These are phyloP conservation scores for Inga leiocalycina DNA, from an alignment of 306 rosid species.

Conservation along the genomic window DNA sequence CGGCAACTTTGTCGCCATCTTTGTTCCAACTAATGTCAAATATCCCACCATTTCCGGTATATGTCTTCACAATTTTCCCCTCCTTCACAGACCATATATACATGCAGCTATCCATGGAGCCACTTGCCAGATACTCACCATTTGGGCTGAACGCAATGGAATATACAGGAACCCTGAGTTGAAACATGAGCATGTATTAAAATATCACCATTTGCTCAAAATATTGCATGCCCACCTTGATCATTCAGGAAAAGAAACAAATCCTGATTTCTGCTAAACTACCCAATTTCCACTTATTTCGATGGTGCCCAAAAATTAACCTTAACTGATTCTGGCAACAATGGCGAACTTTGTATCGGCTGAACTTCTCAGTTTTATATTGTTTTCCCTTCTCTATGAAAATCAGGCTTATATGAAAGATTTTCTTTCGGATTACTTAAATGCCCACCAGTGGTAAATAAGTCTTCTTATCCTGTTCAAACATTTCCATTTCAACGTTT, in stretches of 20 bases:
- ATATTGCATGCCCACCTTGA: background rate
- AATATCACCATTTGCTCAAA: background rate
- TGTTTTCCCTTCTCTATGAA: background rate
- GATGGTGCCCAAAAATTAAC: background rate
- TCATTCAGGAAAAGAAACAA: background rate
- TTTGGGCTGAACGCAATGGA: constrained; percentile 93
- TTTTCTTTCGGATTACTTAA: background rate
- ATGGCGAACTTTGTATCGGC: background rate
- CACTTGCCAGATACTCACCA: constrained; percentile 92
- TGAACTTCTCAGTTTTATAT: background rate
- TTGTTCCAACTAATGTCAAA: constrained; percentile 96
- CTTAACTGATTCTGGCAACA: background rate
- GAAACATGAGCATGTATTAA: constrained; percentile 16
- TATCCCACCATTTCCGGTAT: constrained; percentile 85
- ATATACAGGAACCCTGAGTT: constrained; percentile 81
- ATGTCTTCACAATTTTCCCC: constrained; percentile 84
- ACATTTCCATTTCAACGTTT: background rate
- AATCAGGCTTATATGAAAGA: background rate
- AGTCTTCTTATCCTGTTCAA: background rate
- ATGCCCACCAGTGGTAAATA: background rate
- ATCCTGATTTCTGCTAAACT: background rate
- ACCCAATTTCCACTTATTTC: background rate
- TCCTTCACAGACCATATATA: constrained; percentile 92
- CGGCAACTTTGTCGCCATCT: constrained; percentile 91
- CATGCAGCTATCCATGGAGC: constrained; percentile 84